Conservation (phyloP, 2,329 filamentous ascomycete species). For the Penicillium olsonii region DNA sequence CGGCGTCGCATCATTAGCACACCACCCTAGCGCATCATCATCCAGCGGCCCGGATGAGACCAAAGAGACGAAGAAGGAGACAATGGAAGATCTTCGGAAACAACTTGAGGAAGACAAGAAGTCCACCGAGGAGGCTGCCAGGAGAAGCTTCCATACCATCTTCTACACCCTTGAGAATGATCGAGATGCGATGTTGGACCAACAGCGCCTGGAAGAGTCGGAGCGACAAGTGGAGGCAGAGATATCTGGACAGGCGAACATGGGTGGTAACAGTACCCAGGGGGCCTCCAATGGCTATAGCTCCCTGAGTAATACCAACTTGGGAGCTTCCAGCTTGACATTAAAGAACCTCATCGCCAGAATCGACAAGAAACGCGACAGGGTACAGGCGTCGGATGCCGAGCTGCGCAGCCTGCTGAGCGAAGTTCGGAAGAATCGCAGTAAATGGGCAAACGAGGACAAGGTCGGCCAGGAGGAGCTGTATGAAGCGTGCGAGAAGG, state of each 20-base stretch:
- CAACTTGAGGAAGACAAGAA: slow-evolving; percentile 90
- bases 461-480: slow-evolving; percentile 97
- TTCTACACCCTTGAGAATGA: slow-evolving; percentile 97
- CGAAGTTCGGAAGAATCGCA: slow-evolving; percentile 95
- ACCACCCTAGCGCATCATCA: slow-evolving; percentile 65
- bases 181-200: slow-evolving; percentile 92
- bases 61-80: slow-evolving; percentile 60
- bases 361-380: slow-evolving; percentile 88
- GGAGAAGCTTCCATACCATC: slow-evolving; percentile 85
- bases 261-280: slow-evolving; percentile 57
- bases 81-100: slow-evolving; percentile 85
- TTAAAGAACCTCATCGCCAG: slow-evolving; percentile 95
- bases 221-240: slow-evolving; percentile 96
- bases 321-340: slow-evolving; percentile 92
- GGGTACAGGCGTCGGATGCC: slow-evolving; percentile 88
- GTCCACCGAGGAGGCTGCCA: slow-evolving; percentile 84
- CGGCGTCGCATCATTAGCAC: slow-evolving; percentile 68
- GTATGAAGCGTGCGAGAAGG: slow-evolving; percentile 95
- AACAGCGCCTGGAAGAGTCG: slow-evolving; percentile 93
- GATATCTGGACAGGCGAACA: slow-evolving; percentile 67
- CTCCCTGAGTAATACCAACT: slow-evolving; percentile 86
- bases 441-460: slow-evolving; percentile 98
- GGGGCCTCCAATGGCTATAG: slow-evolving; percentile 70
- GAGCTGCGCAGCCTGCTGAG: slow-evolving; percentile 92
- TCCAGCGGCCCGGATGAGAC: slow-evolving; percentile 63